Evolutionary conservation across 345 rosid species (phyloP), one percentile per base, ranked within the genome.

Genomic region (Ceriops zippeliana): DNA sequence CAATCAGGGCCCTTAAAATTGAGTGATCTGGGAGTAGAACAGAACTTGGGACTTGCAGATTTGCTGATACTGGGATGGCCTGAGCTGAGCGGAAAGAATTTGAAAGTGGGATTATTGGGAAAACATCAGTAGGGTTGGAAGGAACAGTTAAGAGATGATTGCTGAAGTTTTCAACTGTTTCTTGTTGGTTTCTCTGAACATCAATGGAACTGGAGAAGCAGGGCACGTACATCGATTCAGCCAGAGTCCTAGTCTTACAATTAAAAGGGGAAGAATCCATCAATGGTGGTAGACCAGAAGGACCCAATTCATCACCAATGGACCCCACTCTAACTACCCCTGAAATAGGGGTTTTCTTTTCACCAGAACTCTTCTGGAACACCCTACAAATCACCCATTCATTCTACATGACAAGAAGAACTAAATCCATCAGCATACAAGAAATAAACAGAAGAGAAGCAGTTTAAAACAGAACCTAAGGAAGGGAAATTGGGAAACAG

Each of bases 361-460:
- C 97, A 24, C 85, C 95, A 7, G 65, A 76, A 67, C 75, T 78
- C 85, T 93, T 93, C 16, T 91, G 88, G 73, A 93, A 91, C 15
- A 93, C 89, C 80, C 98, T 82, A 71, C 91, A 86, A 65, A 93
- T 87, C 73, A 93, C 97, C 96, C 98, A 93, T 69, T 93, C 98
- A 71, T 89, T 90, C 98, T 90, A 69, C 83, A 66, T 8, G 35
- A 68, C 22, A 62, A 66, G 47, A 61, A 70, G 11, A 10, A 26
- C 37, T 13, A 58, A 35, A 3, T 5, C 31, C 53, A 51, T 6
- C 27, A 62, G 52, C 22, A 46, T 22, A 52, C 53, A 69, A 53
- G 47, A 28, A 52, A 28, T 37, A 51, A 65, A 46, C 20, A 65
- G 6, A 57, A 54, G 10, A 42, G 69, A 57, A 24, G 59, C 57